Conservation (phyloP, 495 filamentous ascomycete genomes). For the Aspergillus ellipticus region DNA sequence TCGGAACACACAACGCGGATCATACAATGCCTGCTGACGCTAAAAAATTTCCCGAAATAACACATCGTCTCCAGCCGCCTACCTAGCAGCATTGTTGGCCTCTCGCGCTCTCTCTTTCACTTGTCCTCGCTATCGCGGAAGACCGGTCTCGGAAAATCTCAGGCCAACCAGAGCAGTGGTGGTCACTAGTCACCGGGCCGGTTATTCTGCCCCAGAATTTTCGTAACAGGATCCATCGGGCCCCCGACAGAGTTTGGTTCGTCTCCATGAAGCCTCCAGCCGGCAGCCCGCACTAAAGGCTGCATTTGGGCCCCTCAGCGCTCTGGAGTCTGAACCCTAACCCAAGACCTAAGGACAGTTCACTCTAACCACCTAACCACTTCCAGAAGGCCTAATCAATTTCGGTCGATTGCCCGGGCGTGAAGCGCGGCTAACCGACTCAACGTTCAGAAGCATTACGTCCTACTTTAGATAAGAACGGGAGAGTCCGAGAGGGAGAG, state of each 20-base stretch:
- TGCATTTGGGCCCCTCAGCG: not conserved
- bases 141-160: constrained; percentile 1
- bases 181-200: constrained; percentile 10
- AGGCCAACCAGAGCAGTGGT: not conserved
- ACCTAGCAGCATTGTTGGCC: not conserved
- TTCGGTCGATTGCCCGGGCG: not conserved
- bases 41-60: not conserved
- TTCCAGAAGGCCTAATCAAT: not conserved
- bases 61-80: not conserved
- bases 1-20: not conserved
- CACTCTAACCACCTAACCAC: not conserved
- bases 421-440: constrained; percentile 3
- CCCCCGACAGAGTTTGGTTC: constrained; percentile 10
- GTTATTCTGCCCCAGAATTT: constrained; percentile 14
- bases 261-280: constrained; percentile 3
- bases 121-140: not conserved
- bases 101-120: not conserved
- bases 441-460: too few relatives aligned
- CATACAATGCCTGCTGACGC: not conserved
- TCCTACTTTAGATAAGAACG: not conserved
- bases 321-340: not conserved
- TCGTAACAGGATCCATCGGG: constrained; percentile 20
- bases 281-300: not conserved
- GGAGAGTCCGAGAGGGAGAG: not conserved
- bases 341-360: constrained; percentile 3